A percentile compares a stretch with the other conserved stretches of the same genome.
These are phyloP conservation scores for Xylariaceae sp. DNA, from an alignment of 2,329 filamentous ascomycete species.

Conservation along the genomic window DNA sequence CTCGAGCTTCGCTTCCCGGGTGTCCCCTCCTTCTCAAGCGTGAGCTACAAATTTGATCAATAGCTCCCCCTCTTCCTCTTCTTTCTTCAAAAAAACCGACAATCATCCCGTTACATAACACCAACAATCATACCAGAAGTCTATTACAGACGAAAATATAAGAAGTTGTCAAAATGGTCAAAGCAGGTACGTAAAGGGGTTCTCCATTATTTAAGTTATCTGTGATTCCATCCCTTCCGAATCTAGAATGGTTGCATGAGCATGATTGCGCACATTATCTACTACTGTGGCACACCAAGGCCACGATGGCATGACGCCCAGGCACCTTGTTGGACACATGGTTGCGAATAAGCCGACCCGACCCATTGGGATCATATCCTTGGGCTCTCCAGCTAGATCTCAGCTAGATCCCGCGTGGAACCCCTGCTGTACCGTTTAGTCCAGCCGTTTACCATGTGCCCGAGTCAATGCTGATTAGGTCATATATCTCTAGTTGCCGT, in stretches of 20 bases:
- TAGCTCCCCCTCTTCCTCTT: slow-evolving; percentile 14
- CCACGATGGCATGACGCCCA: slow-evolving; percentile 38
- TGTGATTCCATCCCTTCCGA: slow-evolving; percentile 29
- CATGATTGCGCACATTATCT: slow-evolving; percentile 63
- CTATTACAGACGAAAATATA: slow-evolving; percentile 27
- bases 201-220: slow-evolving; percentile 28
- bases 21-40: slow-evolving; percentile 14
- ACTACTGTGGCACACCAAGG: slow-evolving; percentile 43
- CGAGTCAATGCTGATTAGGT: slow-evolving; percentile 31
- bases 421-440: slow-evolving; percentile 23
- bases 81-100: slow-evolving; percentile 12
- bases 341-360: slow-evolving; percentile 14
- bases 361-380: slow-evolving; percentile 13
- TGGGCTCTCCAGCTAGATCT: background rate
- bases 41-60: slow-evolving; percentile 17
- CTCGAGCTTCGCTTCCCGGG: slow-evolving; percentile 16
- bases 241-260: slow-evolving; percentile 44
- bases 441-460: slow-evolving; percentile 6
- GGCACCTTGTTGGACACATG: slow-evolving; percentile 32
- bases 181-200: slow-evolving; percentile 59
- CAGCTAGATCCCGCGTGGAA: slow-evolving; percentile 21
- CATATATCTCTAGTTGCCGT: slow-evolving; percentile 72
- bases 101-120: slow-evolving; percentile 4
- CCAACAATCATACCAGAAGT: slow-evolving; percentile 17
- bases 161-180: slow-evolving; percentile 86